Evolutionary conservation across 2,329 filamentous ascomycete genomes (phyloP).

Genomic region (Rasamsonia emersonii): DNA sequence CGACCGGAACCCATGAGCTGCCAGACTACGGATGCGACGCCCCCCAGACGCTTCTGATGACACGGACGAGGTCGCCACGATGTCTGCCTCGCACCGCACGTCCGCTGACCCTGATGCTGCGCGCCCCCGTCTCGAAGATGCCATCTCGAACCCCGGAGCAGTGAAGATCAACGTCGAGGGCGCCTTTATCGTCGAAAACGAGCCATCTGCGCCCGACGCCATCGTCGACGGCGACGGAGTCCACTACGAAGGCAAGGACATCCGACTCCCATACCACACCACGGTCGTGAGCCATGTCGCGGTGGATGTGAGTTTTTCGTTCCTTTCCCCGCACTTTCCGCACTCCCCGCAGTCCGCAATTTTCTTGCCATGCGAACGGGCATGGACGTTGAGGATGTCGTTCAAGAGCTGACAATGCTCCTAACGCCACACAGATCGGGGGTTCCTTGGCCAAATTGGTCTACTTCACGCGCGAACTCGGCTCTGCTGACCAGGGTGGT

Average conservation of each 20-base stretch:
- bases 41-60: constrained; percentile 1
- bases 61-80: constrained; percentile 11
- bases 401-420: constrained; percentile 2
- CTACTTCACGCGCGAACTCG: constrained; percentile 86
- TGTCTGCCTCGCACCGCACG: constrained; percentile 23
- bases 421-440: constrained; percentile 60
- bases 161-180: constrained; percentile 95
- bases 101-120: constrained; percentile 12
- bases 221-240: constrained; percentile 47
- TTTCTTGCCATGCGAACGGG: background rate
- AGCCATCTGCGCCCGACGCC: constrained; percentile 42
- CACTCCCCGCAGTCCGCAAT: background rate
- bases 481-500: constrained; percentile 71
- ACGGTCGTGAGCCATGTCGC: constrained; percentile 94
- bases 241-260: constrained; percentile 76
- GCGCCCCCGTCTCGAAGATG: constrained; percentile 26
- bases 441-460: constrained; percentile 93
- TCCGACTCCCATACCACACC: constrained; percentile 91
- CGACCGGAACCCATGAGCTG: no score
- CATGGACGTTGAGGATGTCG: background rate
- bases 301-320: constrained; percentile 63
- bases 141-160: constrained; percentile 53
- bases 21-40: background rate
- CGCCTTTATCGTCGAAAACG: constrained; percentile 90
- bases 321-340: constrained; percentile 23